Conservation (phyloP, 2,329 filamentous ascomycete genomes). For the Arthrinium phaeospermum region DNA sequence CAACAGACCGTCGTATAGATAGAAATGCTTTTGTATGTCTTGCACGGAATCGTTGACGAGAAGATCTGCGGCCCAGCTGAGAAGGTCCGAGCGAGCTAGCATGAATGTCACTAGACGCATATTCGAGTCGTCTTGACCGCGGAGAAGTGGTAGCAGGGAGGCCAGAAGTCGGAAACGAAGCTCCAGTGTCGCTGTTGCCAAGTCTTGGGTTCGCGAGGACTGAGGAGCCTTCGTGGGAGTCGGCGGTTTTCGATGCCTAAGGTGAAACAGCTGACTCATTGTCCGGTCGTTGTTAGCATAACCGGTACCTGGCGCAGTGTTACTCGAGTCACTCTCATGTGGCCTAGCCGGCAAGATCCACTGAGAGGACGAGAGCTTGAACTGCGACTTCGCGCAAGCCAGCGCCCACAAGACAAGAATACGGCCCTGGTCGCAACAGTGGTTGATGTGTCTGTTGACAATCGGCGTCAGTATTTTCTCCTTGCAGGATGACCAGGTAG, state of each 20-base stretch:
- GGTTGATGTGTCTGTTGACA: neutral
- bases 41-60: slow-evolving; percentile 31
- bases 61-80: slow-evolving; percentile 27
- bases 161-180: slow-evolving; percentile 30
- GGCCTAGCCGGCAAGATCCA: neutral
- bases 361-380: neutral
- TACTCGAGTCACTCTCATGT: neutral
- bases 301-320: neutral
- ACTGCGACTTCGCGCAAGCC: slow-evolving; percentile 2
- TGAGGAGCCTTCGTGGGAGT: neutral
- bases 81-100: slow-evolving; percentile 31
- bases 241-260: neutral
- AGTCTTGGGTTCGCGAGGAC: neutral
- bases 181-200: slow-evolving; percentile 20
- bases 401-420: slow-evolving; percentile 19
- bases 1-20: slow-evolving; percentile 46
- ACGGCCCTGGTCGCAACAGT: slow-evolving; percentile 18
- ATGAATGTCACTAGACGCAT: neutral
- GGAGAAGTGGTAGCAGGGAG: slow-evolving; percentile 27
- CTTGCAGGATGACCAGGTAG: no score
- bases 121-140: neutral
- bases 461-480: no score
- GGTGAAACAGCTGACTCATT: neutral
- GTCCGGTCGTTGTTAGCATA: neutral
- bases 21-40: slow-evolving; percentile 31